Conservation (phyloP, 148 eudicot species). For the Cornus suecica region DNA sequence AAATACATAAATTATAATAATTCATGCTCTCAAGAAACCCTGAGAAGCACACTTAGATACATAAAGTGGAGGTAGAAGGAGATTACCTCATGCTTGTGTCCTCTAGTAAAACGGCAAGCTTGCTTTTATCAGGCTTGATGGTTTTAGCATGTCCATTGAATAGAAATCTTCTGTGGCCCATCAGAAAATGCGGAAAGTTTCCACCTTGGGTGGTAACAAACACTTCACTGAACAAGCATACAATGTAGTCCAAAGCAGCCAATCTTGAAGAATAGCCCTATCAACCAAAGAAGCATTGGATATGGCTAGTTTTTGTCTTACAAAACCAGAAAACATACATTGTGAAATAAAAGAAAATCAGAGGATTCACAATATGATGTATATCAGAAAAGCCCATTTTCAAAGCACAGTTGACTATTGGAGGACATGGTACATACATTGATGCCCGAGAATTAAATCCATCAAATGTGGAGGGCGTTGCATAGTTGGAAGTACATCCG, state of each 20-base stretch:
- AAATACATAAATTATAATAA: not conserved
- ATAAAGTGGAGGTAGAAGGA: not conserved
- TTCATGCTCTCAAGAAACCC: not conserved
- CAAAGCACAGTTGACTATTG: no score
- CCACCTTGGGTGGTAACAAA: conserved; percentile 93
- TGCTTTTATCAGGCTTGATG: conserved; percentile 72
- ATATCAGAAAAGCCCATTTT: not conserved
- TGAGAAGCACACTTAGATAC: not conserved
- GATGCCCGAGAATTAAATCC: not conserved
- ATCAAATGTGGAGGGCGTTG: no score
- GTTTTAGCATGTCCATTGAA: conserved; percentile 87
- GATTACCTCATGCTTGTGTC: conserved; percentile 61
- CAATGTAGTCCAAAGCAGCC: conserved; percentile 84
- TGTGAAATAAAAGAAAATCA: not conserved
- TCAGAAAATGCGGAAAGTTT: conserved; percentile 88
- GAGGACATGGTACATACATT: not conserved
- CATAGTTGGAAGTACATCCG: no score
- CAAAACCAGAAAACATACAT: not conserved
- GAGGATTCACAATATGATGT: not conserved
- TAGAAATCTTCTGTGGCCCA: conserved; percentile 76
- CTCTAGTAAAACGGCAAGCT: conserved; percentile 59
- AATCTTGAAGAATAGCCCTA: conserved; percentile 82
- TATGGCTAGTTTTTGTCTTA: not conserved
- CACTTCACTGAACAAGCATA: conserved; percentile 78
- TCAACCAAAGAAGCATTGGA: conserved; percentile 10